These are phyloP conservation scores for Fusarium sp. DNA, from an alignment of 2,329 filamentous ascomycete genomes.

Conservation along the genomic window DNA sequence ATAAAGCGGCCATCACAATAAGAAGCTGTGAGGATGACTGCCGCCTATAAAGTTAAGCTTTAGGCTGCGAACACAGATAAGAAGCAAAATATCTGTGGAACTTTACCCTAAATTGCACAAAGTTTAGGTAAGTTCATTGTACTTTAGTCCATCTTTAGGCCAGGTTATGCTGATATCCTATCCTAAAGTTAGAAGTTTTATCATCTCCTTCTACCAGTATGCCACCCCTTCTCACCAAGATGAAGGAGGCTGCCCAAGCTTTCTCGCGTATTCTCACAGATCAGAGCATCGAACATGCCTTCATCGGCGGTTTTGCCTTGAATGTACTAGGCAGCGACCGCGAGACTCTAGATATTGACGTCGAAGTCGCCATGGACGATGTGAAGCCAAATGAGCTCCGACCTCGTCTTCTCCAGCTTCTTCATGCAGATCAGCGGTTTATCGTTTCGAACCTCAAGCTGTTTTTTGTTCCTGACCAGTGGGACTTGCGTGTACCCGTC, in stretches of 20 bases:
- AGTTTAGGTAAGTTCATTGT: neutral
- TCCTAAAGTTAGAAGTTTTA: neutral
- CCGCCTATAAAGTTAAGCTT: too few species aligned
- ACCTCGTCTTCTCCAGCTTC: neutral
- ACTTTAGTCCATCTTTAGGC: neutral
- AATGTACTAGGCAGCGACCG: neutral
- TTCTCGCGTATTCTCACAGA: neutral
- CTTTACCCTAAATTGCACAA: neutral
- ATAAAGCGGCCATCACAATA: too few species aligned
- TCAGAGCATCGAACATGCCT: rapidly evolving
- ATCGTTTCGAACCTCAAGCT: neutral
- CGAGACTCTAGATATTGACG: neutral
- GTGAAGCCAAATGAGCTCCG: neutral
- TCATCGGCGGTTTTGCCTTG: neutral
- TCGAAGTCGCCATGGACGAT: neutral
- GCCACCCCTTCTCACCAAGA: rapidly evolving
- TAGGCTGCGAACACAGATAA: too few species aligned
- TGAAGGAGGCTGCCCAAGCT: neutral
- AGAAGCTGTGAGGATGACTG: too few species aligned
- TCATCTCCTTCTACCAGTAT: rapidly evolving
- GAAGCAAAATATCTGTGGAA: too few species aligned
- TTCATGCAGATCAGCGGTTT: neutral
- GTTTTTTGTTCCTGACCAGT: neutral
- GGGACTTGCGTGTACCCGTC: neutral
- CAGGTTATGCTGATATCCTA: neutral